Evolutionary conservation across 306 rosid species (phyloP).

Genomic region (Castanea crenata): DNA sequence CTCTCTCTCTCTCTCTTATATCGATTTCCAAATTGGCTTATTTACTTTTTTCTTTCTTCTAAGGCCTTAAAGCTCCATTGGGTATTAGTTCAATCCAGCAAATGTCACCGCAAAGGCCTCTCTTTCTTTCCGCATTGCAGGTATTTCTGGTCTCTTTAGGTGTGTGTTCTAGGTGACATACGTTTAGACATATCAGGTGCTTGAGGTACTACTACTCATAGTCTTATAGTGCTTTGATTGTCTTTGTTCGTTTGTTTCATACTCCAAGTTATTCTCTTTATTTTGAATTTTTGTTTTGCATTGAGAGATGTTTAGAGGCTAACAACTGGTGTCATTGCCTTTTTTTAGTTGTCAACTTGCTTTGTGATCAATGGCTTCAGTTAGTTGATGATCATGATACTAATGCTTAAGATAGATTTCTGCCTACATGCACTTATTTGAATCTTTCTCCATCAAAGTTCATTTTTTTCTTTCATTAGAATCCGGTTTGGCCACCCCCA

Average conservation of each 20-base stretch:
- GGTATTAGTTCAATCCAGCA: slow-evolving; percentile 20
- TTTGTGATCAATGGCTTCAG: slow-evolving; percentile 2
- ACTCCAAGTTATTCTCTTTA: slow-evolving; percentile 11
- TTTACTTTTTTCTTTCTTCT: slow-evolving; percentile 7
- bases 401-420: no score
- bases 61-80: slow-evolving; percentile 5
- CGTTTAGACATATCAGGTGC: no score
- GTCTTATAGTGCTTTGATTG: slow-evolving; percentile 9
- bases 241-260: background rate
- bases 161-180: background rate
- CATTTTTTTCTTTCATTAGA: background rate
- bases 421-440: background rate
- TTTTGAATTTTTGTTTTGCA: slow-evolving; percentile 3
- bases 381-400: background rate
- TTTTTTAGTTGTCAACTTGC: background rate
- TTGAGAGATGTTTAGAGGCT: no score
- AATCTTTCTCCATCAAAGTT: background rate
- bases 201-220: no score
- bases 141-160: slow-evolving; percentile 16
- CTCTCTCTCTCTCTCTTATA: slow-evolving; percentile 20
- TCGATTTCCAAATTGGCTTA: slow-evolving; percentile 47
- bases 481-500: background rate
- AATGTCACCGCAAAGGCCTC: slow-evolving; percentile 27
- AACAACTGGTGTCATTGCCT: background rate
- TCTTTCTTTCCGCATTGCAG: slow-evolving; percentile 27